A percentile compares a stretch with the other conserved stretches of the same genome.
Evolutionary conservation across 805 yeast species (phyloP).

Genomic region (Saccharomycopsis malanga): DNA sequence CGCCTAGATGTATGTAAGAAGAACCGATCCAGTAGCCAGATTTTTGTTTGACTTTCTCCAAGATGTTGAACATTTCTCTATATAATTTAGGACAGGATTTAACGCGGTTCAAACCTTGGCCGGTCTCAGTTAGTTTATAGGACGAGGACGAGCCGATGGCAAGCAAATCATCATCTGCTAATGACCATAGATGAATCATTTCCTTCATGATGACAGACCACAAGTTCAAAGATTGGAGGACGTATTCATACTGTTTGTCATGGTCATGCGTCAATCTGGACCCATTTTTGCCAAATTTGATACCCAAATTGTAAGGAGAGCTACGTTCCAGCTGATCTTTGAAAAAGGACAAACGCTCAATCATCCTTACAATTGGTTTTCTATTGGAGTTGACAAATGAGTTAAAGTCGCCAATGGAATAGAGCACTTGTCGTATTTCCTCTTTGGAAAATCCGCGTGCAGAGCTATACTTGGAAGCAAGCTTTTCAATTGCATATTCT

Average conservation of each 20-base stretch:
- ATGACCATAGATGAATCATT: conserved; percentile 69
- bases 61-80: conserved; percentile 63
- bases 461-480: conserved; percentile 43
- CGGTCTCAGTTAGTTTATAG: conserved; percentile 62
- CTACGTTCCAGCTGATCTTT: conserved; percentile 39
- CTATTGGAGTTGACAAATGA: conserved; percentile 64
- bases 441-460: conserved; percentile 42
- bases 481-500: conserved; percentile 58
- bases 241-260: conserved; percentile 65
- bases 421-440: conserved; percentile 62
- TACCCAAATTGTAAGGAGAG: conserved; percentile 47
- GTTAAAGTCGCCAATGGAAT: conserved; percentile 75
- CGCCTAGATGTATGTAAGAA: conserved; percentile 74
- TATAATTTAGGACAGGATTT: conserved; percentile 65
- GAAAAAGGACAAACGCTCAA: conserved; percentile 42
- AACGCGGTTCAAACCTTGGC: conserved; percentile 74
- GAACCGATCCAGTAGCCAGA: conserved; percentile 75
- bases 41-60: conserved; percentile 54
- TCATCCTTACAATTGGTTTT: conserved; percentile 58
- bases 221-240: conserved; percentile 61
- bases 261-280: conserved; percentile 71
- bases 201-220: conserved; percentile 78
- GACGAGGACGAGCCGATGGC: conserved; percentile 40
- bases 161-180: conserved; percentile 67
- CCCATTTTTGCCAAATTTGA: conserved; percentile 58